These are phyloP conservation scores for Aspergillus quadrilineatus DNA, from an alignment of 2,329 filamentous ascomycete species.

Conservation along the genomic window DNA sequence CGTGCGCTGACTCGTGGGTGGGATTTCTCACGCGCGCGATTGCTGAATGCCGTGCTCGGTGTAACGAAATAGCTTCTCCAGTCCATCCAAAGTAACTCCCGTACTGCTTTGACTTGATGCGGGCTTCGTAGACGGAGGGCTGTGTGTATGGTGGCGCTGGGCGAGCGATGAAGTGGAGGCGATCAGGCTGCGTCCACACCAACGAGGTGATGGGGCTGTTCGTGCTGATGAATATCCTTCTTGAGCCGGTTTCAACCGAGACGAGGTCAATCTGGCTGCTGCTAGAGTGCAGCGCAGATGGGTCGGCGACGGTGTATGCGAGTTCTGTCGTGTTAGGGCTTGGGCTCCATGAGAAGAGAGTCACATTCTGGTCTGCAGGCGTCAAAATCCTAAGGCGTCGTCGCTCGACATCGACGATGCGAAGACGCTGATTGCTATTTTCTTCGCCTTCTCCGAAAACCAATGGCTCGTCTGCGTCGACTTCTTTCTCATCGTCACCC, in stretches of 20 bases:
- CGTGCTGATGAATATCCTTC: not conserved
- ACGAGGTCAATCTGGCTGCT: not conserved
- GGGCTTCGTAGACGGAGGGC: slow-evolving; percentile 2
- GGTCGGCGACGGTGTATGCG: not conserved
- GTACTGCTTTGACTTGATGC: slow-evolving; percentile 4
- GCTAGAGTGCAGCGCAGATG: not conserved
- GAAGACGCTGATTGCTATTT: not conserved
- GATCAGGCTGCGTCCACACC: not conserved
- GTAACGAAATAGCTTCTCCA: not conserved
- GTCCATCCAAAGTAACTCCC: slow-evolving; percentile 10
- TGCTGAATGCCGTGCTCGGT: not conserved
- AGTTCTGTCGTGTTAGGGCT: not conserved
- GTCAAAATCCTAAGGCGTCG: not conserved
- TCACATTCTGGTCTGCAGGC: not conserved
- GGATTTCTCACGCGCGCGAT: not conserved
- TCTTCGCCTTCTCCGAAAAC: not conserved
- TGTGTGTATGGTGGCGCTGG: slow-evolving; percentile 3
- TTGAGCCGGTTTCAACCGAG: not conserved
- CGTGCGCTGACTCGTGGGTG: not conserved
- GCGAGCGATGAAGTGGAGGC: slow-evolving; percentile 1
- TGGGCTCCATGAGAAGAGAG: slow-evolving; percentile 4
- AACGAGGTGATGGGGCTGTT: not conserved
- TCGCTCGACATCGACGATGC: not conserved
- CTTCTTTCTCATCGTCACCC: not conserved
- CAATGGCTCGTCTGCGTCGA: not conserved